Evolutionary conservation across 805 yeast species (phyloP), one percentile per base, ranked within the genome.

Genomic region (Candida germanica): DNA sequence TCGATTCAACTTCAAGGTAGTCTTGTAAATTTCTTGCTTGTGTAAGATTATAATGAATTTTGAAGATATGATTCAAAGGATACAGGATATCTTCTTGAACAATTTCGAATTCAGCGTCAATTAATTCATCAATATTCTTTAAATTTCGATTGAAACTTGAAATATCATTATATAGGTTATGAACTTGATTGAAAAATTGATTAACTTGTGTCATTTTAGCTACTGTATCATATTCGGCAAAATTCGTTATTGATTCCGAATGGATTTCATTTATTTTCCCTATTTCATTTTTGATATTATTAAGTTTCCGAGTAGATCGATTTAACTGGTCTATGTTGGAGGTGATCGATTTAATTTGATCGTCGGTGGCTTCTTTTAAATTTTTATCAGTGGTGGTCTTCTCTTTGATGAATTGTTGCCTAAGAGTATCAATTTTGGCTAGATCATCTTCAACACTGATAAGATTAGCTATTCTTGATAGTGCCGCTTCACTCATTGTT

Each of bases 11-110:
- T 39, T 69, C 69, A 35, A 89, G 71, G 53, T 82, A 84, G 46
- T 91, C 97, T 44, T 73, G 77, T 47, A 89, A 79, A 57, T 87
- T 91, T 35, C 94, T 70, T 13, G 87, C 75, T 50, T 74, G 74
- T 31, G 80, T 81, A 40, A 91, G 68, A 42, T 73, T 66, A 55
- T 71, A 85, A 58, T 91, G 98, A 9, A 84, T 77, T 16, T 69
- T 53, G 32, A 87, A 64, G 19, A 91, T 59, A 43, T 75, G 71
- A 6, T 79, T 74, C 50, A 82, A 63, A 6, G 67, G 58, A 39
- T 67, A 66, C n/a, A 50, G 43, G 15, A 66, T 54, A 35, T 61
- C 64, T 8, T 55, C 49, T 31, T 46, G 42, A 5, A 60, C 46
- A n/a, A 74, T 58, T 14, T 56, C 57, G 12, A 51, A 50, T 40